A percentile compares a stretch with the other conserved stretches of the same genome.
phyloP scores from a whole-genome alignment of 2,329 filamentous ascomycete species.

The Aurifilum marmelostoma region DNA sequence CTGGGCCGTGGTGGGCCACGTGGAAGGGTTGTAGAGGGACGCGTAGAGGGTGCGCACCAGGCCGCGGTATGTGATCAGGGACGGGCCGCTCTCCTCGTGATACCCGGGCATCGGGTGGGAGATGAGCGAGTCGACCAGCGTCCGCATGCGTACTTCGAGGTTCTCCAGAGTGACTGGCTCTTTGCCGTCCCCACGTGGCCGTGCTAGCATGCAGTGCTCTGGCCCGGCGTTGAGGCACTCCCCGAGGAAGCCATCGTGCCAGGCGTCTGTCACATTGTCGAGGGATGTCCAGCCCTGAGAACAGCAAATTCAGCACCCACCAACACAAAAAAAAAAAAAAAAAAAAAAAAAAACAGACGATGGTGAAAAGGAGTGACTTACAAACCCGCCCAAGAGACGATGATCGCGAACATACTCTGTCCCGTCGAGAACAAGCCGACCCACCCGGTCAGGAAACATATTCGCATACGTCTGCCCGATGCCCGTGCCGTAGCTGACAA shows the following conservation, averaged over 20 bases:
- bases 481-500: slow-evolving; percentile 56
- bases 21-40: slow-evolving; percentile 47
- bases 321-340: no score
- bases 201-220: slow-evolving; percentile 49
- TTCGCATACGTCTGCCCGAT: slow-evolving; percentile 56
- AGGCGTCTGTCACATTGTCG: slow-evolving; percentile 53
- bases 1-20: slow-evolving; percentile 47
- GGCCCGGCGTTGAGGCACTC: slow-evolving; percentile 54
- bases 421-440: slow-evolving; percentile 53
- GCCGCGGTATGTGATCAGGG: slow-evolving; percentile 49
- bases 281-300: slow-evolving; percentile 47
- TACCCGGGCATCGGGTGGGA: slow-evolving; percentile 45
- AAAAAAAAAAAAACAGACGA: no score
- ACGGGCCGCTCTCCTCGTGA: slow-evolving; percentile 44
- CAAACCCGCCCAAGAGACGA: slow-evolving; percentile 48
- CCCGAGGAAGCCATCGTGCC: slow-evolving; percentile 54
- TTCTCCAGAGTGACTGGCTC: slow-evolving; percentile 39
- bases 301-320: background rate
- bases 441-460: slow-evolving; percentile 54
- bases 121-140: slow-evolving; percentile 43
- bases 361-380: background rate
- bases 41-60: slow-evolving; percentile 46
- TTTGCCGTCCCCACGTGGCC: slow-evolving; percentile 32
- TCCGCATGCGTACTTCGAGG: slow-evolving; percentile 46
- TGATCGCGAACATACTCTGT: slow-evolving; percentile 52